These are phyloP conservation scores for Obelidium mucronatum DNA, from an alignment of 192 early-diverging fungal species.

Conservation along the genomic window DNA sequence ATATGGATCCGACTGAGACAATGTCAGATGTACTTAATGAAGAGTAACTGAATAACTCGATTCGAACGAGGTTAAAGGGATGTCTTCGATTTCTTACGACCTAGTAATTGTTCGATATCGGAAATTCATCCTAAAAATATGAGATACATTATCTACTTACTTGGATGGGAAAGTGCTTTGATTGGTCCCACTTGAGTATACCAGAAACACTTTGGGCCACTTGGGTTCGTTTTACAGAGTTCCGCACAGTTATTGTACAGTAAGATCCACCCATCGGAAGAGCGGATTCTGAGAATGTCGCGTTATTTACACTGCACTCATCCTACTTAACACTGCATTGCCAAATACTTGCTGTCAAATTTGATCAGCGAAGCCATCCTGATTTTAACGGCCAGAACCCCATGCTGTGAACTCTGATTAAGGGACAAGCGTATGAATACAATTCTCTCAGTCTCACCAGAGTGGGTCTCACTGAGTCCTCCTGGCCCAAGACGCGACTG, in stretches of 20 bases:
- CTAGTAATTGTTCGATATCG: slow-evolving; percentile 4
- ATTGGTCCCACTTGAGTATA: slow-evolving; percentile 44
- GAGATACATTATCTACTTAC: background rate
- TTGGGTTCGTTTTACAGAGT: slow-evolving; percentile 32
- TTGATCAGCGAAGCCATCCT: slow-evolving; percentile 26
- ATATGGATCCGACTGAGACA: slow-evolving; percentile 39
- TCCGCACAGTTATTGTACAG: slow-evolving; percentile 30
- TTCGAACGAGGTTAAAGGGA: slow-evolving; percentile 50
- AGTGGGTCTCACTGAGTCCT: slow-evolving; percentile 25
- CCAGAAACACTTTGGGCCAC: slow-evolving; percentile 19
- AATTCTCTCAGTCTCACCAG: background rate
- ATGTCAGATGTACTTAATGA: slow-evolving; percentile 6
- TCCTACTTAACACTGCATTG: background rate
- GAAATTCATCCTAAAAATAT: background rate
- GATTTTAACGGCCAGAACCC: slow-evolving; percentile 28
- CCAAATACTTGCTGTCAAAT: slow-evolving; percentile 11
- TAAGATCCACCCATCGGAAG: slow-evolving; percentile 12
- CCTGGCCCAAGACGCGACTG: slow-evolving; percentile 1
- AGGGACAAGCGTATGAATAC: background rate
- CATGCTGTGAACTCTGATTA: background rate
- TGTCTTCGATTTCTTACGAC: slow-evolving; percentile 46
- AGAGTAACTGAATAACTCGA: slow-evolving; percentile 38
- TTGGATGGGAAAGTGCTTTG: slow-evolving; percentile 54
- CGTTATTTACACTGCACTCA: background rate
- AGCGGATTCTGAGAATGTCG: background rate